Evolutionary conservation across 2,329 filamentous ascomycete genomes (phyloP), one percentile per base, ranked within the genome.

Genomic region (Pyricularia sp.): DNA sequence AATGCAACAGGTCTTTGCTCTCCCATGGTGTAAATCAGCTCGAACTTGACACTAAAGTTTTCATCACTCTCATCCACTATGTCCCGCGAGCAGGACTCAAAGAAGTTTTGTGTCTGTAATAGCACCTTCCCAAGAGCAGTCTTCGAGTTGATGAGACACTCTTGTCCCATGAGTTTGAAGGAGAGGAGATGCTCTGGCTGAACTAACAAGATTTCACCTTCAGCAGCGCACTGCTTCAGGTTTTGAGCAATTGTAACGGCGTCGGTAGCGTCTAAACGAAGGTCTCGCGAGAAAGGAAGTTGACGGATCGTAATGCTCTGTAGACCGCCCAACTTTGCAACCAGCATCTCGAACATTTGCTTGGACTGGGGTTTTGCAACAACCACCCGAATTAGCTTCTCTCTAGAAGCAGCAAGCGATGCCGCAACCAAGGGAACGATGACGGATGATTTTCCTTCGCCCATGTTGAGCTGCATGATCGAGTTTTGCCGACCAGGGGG

Each of bases 381-480:
- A 0, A 92, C 75, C 0, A 91, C 81, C 2, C 88, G 79, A 0
- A 86, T 83, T 0, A 92, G 77, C 2, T 76, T 80, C 0, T 75
- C 73, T 0, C 79, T 78, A n/a, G 5, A 14, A 65, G 90, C 79
- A 0, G 86, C 85, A 0, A 90, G 74, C 0, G 79, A 76, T 0
- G 84, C 77, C 0, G 85, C 85, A 0, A 90, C 84, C 50, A 91
- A 88, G 0, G 89, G 89, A 0, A 90, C 81, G 66, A 93, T 91
- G 1, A 91, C 85, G 0, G 88, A 90, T 0, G 87, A 88, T 71
- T 92, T 92, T 0, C 89, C 89, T 73, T 90, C 84, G 0, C 89
- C 90, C 89, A 92, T 92, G 70, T 90, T 91, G 1, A 92, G 75
- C 72, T 91, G 88, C 79, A 91, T 83, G 0, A 88, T 83, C 0